Base-by-base conservation (phyloP, 306 rosid species). In the Dryas drummondii region DNA sequence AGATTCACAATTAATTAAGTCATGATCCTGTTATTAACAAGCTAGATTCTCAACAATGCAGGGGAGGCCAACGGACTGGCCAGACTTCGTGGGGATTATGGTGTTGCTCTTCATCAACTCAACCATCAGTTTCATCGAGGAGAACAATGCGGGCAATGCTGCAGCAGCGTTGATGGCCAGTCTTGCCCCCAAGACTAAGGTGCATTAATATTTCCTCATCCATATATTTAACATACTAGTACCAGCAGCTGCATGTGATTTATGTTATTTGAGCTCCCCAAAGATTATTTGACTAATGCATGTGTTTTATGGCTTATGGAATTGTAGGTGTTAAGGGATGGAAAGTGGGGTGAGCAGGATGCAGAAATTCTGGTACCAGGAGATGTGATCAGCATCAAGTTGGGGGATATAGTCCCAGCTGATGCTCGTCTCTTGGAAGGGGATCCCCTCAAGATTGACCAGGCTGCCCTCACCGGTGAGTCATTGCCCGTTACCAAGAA, bases 121-220 rank as follows among this genome's bases (percentile, higher is more conserved):
- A 14, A 93, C 98, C 17, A 93, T 93, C 42, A 91, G 97, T 73
- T 93, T 93, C 83, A 93, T 93, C 61, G 98, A 93, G 75, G 98
- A 93, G 73, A 89, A 91, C 87, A 93, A 89, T 61, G 98, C 98
- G 3, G 97, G 98, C 61, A 93, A 93, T 73, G 98, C 98, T 0
- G 97, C 98, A 5, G 97, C 98, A 0, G 98, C 97, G 70, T 83
- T 93, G 0, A 93, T 93, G 98, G 98, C 97, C 17, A 93, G 98
- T 79, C 98, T 93, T 76, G 98, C 98, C 65, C 98, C 98, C 66
- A 93, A 93, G 84, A 84, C 97, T 56, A 93, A 93, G 96, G 98
- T 93, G 70, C 16, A 55, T 82, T 50, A 37, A 9, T 58, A 13
- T 42, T 8, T n/a, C 5, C 40, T 8, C 27, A 22, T 22, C 22